Base-by-base conservation (phyloP, 768 basidiomycete species). In the Phylloporus sp. region DNA sequence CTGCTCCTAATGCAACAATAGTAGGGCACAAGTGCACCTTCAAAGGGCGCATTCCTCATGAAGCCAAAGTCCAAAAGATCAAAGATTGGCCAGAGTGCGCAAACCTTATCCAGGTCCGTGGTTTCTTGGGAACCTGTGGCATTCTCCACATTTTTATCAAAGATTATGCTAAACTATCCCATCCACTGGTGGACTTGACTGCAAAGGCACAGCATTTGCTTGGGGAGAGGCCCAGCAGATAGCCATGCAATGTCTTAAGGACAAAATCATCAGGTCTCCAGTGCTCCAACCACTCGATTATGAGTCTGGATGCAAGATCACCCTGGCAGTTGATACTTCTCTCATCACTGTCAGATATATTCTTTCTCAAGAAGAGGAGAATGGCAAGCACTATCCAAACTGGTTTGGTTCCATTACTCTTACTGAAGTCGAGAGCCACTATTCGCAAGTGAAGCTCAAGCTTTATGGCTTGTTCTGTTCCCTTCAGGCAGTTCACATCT, bases 11-110 rank as follows among this genome's bases (percentile, higher is more conserved):
- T 32, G 51, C 64, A 0, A 49, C 56, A 0, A 60, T 75, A 1
- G 42, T 78, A 0, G 71, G 73, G 0, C 70, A 77, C n/a, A n/a
- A n/a, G n/a, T n/a, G n/a, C n/a, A n/a, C n/a, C n/a, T n/a, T n/a
- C n/a, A n/a, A n/a, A n/a, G 73, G 69, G 0, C 51, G 58, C 0
- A 22, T 65, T 0, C 67, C 69, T 0, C 63, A 71, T 5, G 41
- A 61, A 5, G 35, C 29, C 1, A 58, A 53, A 4, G 50, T 57
- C 1, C 58, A 44, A 4, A 69, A 69, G 21, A 62, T 72, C 8
- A 1, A 40, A 0, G 52, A 65, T 31, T 71, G 70, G 70, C 65
- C 60, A 0, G 21, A 54, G 0, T 64, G 56, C 26, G 5, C n/a
- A 3, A 46, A 11, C 0, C 65, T 65, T 27, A 48, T 31, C 0